Evolutionary conservation across 352 stramenopile genomes (phyloP).

Genomic region (Phytopythium cucurbitacearum): DNA sequence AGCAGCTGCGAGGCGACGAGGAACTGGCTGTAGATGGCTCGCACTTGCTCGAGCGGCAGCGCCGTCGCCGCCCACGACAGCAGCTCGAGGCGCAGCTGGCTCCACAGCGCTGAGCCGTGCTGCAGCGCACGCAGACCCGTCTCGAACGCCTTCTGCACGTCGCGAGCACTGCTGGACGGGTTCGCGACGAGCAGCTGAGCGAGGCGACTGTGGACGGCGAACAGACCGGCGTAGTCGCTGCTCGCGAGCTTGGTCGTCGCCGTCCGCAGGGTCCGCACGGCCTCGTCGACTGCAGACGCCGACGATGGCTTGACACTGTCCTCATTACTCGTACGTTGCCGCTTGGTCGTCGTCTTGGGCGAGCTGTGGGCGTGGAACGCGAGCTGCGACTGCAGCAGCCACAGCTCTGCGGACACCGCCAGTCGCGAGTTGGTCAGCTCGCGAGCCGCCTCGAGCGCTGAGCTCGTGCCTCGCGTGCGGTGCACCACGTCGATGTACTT

Average conservation of each 20-base stretch:
- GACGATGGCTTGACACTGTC: not conserved
- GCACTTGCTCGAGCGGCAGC: conserved; percentile 31
- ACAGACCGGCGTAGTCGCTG: conserved; percentile 39
- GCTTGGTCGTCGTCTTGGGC: conserved; percentile 33
- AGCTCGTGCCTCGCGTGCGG: conserved; percentile 48
- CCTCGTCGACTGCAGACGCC: conserved; percentile 19
- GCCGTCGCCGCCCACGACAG: conserved; percentile 46
- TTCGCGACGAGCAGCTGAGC: conserved; percentile 49
- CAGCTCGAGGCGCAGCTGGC: conserved; percentile 54
- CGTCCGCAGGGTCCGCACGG: conserved; percentile 45
- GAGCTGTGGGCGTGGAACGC: conserved; percentile 41
- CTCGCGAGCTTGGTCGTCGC: conserved; percentile 35
- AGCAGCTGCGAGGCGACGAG: conserved; percentile 64
- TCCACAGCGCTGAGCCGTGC: conserved; percentile 49
- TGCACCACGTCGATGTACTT: conserved; percentile 73
- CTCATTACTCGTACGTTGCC: conserved; percentile 31
- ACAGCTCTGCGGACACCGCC: conserved; percentile 37
- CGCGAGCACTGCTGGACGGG: conserved; percentile 4
- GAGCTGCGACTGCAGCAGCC: conserved; percentile 72
- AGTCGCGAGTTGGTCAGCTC: conserved; percentile 35
- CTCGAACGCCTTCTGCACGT: conserved; percentile 50
- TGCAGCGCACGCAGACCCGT: conserved; percentile 40
- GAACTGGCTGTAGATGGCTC: conserved; percentile 63
- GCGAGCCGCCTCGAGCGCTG: conserved; percentile 35
- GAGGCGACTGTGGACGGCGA: conserved; percentile 41